Base-by-base conservation (phyloP, 1,284 basidiomycete species). In the Ceratobasidium theobromae region DNA sequence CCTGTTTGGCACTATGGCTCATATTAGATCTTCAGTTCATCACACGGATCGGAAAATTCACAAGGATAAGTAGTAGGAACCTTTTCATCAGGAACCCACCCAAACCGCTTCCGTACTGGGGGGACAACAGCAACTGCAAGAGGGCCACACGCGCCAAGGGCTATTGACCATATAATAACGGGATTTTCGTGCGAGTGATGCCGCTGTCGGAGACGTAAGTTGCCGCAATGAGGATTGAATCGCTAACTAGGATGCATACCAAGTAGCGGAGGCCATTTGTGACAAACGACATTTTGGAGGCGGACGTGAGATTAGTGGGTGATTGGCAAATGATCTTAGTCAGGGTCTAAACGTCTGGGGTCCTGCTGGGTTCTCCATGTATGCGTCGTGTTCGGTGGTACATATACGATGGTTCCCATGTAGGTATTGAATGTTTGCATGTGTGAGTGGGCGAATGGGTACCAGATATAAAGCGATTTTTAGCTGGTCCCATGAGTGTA, bases 121-220 rank as follows among this genome's bases (percentile, higher is more conserved):
- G 95, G 94, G 11, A 97, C 84, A 51, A 82, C 80, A 43, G 92
- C 72, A 53, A 89, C 89, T 75, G 92, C 79, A 27, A 88, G 76
- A 12, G 95, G 95, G 1, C 94, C 94, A 76, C 84, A 79, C 60
- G 79, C 74, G 48, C 94, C 95, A 68, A 97, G 78, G 58, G 87
- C 77, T 74, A 89, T 81, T 5, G 93, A 91, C 80, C 87, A 97
- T 81, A 96, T 95, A 76, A 97, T 85, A 73, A 93, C 90, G 38
- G 95, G 94, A 72, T 86, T 86, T 79, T 97, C 94, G 79, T 98
- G 95, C 38, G 94, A 93, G 73, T 88, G 85, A 69, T 89, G 86
- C 83, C 86, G 85, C 85, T 87, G 70, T 49, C 21, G 21, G 55
- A 49, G 23, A 43, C 18, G 58, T 41, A 28, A 45, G 35, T 18